Percentiles rank a stretch among this genome's conserved stretches.
phyloP scores from a whole-genome alignment of 208 protist species.

The Angomonas ambiguus region DNA sequence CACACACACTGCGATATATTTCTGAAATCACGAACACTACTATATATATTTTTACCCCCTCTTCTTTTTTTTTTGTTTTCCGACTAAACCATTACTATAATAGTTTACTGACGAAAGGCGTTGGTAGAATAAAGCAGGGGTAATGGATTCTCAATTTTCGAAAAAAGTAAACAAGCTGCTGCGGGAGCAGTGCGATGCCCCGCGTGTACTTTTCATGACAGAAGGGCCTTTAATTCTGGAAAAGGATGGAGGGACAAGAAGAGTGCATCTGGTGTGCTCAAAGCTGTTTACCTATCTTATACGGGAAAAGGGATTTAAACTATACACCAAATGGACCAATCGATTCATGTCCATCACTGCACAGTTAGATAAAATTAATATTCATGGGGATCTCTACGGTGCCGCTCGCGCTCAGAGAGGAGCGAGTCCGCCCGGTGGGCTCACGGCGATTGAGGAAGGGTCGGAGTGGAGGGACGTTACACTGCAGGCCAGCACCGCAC shows the following conservation, averaged over 20 bases:
- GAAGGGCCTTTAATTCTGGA: conserved; percentile 36
- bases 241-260: conserved; percentile 39
- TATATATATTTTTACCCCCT: not conserved
- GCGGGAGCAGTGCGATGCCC: conserved; percentile 63
- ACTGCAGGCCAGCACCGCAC: conserved; percentile 31
- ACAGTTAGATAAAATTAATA: conserved; percentile 19
- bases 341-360: conserved; percentile 39
- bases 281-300: conserved; percentile 80
- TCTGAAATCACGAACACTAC: not conserved
- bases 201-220: conserved; percentile 62
- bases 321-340: conserved; percentile 76
- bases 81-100: too few species aligned
- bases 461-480: conserved; percentile 45
- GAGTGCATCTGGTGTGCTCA: conserved; percentile 64
- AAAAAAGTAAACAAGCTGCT: conserved; percentile 62
- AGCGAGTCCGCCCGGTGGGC: conserved; percentile 8
- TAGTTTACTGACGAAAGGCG: too few species aligned
- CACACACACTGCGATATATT: not conserved
- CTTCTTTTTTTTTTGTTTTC: conserved; percentile 2
- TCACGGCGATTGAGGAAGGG: conserved; percentile 1
- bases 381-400: conserved; percentile 17
- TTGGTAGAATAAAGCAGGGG: not conserved
- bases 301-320: conserved; percentile 64
- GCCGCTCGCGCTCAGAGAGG: conserved; percentile 11
- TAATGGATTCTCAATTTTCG: conserved; percentile 6